Conservation (phyloP, 73 alveolate genomes). For the Paramecium primaurelia region DNA sequence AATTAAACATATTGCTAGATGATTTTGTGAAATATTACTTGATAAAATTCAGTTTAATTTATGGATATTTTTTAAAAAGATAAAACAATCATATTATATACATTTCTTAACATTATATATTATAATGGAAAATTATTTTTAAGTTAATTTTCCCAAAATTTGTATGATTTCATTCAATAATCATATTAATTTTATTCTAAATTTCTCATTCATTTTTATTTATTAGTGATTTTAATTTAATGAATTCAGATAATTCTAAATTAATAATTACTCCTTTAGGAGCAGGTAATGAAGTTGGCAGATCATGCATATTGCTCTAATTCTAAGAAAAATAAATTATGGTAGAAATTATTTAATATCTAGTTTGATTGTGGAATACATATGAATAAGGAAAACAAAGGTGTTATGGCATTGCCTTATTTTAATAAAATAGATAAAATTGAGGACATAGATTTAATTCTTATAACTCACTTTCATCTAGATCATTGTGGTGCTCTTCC, state of each 20-base stretch:
- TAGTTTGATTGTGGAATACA: slow-evolving; percentile 62
- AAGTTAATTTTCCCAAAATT: no score
- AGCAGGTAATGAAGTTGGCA: slow-evolving; percentile 59
- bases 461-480: slow-evolving; percentile 46
- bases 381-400: slow-evolving; percentile 50
- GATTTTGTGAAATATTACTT: no score
- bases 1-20: no score
- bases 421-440: slow-evolving; percentile 48
- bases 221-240: background rate
- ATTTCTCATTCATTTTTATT: background rate
- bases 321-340: slow-evolving; percentile 40
- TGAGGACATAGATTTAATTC: slow-evolving; percentile 30
- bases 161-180: background rate
- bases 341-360: background rate
- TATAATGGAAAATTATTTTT: no score
- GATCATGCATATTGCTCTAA: slow-evolving; percentile 38
- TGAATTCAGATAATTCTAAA: background rate
- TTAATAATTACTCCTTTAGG: slow-evolving; percentile 33
- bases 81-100: no score
- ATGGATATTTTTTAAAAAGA: no score
- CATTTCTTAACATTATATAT: no score
- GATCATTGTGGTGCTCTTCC: slow-evolving; percentile 64
- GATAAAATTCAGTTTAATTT: no score
- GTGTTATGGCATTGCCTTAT: slow-evolving; percentile 53
- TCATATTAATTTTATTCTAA: background rate